Evolutionary conservation across 495 filamentous ascomycete genomes (phyloP).

Genomic region (Letharia lupina): DNA sequence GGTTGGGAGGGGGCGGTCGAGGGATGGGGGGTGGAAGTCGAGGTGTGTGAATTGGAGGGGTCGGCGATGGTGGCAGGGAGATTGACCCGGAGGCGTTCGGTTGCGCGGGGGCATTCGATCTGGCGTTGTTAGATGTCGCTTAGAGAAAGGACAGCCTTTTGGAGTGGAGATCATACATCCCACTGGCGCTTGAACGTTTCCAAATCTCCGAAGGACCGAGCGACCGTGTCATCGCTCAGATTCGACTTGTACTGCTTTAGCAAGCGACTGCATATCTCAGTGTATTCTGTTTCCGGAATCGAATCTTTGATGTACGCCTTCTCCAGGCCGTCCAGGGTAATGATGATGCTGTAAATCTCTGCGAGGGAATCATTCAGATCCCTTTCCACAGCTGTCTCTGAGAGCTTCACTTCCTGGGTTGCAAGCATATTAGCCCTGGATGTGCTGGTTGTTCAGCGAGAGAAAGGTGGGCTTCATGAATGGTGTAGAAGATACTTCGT

Average conservation of each 20-base stretch:
- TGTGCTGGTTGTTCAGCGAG: not conserved
- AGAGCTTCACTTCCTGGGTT: conserved; percentile 80
- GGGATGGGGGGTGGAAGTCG: conserved; percentile 33
- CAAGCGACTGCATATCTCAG: conserved; percentile 84
- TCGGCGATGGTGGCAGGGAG: conserved; percentile 61
- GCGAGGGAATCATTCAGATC: conserved; percentile 94
- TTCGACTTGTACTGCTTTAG: conserved; percentile 97
- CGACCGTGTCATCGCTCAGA: conserved; percentile 76
- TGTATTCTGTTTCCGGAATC: conserved; percentile 84
- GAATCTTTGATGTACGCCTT: conserved; percentile 97
- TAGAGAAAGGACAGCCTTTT: conserved; percentile 9
- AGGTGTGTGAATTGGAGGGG: conserved; percentile 41
- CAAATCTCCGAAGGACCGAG: conserved; percentile 71
- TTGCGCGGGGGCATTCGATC: conserved; percentile 92
- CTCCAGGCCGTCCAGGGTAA: conserved; percentile 90
- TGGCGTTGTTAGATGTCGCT: conserved; percentile 29
- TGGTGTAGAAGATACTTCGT: conserved; percentile 53
- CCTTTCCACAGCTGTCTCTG: conserved; percentile 73
- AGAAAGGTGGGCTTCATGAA: not conserved
- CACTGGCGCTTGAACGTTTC: conserved; percentile 91
- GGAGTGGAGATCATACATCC: conserved; percentile 55
- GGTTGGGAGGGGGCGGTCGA: conserved; percentile 33
- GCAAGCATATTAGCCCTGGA: conserved; percentile 17
- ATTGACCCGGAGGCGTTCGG: conserved; percentile 83
- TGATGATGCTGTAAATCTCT: conserved; percentile 94